phyloP scores from a whole-genome alignment of 768 basidiomycete genomes.

The Calocybe indica region DNA sequence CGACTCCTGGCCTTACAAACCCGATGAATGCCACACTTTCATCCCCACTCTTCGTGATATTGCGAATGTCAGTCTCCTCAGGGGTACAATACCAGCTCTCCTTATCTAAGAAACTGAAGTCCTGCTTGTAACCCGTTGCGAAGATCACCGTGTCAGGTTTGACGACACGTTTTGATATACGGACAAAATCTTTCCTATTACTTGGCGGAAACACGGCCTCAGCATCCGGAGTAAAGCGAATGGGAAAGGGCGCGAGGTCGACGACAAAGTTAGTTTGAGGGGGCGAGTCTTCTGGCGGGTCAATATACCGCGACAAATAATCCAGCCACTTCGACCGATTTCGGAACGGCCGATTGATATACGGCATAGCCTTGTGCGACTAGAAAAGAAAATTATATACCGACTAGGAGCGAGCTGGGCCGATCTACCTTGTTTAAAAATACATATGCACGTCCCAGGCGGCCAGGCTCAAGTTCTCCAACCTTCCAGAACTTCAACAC shows the following conservation, averaged over 20 bases:
- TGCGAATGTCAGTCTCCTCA: slow-evolving; percentile 35
- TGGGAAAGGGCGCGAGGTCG: slow-evolving; percentile 54
- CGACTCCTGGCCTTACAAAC: slow-evolving; percentile 53
- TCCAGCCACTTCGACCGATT: slow-evolving; percentile 37
- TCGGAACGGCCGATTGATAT: slow-evolving; percentile 52
- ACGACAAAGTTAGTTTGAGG: slow-evolving; percentile 37
- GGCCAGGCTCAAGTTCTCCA: slow-evolving; percentile 46
- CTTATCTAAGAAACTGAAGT: slow-evolving; percentile 34
- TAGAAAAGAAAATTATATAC: slow-evolving; percentile 11
- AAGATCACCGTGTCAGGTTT: slow-evolving; percentile 43
- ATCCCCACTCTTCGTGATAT: slow-evolving; percentile 36
- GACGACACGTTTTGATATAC: slow-evolving; percentile 32
- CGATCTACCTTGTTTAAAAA: slow-evolving; percentile 50
- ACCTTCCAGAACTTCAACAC: slow-evolving; percentile 22
- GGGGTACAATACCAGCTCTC: slow-evolving; percentile 33
- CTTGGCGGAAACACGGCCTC: slow-evolving; percentile 38
- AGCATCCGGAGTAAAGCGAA: slow-evolving; percentile 33
- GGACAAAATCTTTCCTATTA: slow-evolving; percentile 34
- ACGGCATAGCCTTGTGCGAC: slow-evolving; percentile 54
- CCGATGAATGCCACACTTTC: slow-evolving; percentile 48
- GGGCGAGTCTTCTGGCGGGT: slow-evolving; percentile 45
- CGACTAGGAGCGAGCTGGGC: not conserved
- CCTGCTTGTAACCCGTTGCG: slow-evolving; percentile 44
- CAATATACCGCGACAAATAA: slow-evolving; percentile 48
- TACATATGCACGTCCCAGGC: slow-evolving; percentile 56